Percentiles rank a stretch among this genome's conserved stretches.
Conservation (phyloP, 2,329 filamentous ascomycete species). For the Zelopaecilomyces penicillatus region DNA sequence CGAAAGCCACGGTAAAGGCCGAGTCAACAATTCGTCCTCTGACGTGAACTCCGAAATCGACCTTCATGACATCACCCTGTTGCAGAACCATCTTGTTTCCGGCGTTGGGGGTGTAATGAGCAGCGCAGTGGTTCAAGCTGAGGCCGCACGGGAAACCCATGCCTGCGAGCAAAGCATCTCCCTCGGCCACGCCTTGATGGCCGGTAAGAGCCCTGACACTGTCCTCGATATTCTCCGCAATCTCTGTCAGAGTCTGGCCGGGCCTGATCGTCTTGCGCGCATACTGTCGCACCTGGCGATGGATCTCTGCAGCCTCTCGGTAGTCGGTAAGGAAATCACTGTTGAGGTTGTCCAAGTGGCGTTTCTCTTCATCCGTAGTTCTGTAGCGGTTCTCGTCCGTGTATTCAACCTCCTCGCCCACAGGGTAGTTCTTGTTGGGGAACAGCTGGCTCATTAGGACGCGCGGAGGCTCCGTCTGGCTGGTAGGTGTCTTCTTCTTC, state of each 20-base stretch:
- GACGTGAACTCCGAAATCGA: slow-evolving; percentile 75
- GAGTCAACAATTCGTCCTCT: slow-evolving; percentile 75
- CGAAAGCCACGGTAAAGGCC: slow-evolving; percentile 71
- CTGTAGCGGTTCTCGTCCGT: slow-evolving; percentile 66
- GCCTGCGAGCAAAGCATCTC: slow-evolving; percentile 68
- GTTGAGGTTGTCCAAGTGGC: slow-evolving; percentile 73
- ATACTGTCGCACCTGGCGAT: slow-evolving; percentile 79
- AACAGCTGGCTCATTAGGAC: slow-evolving; percentile 66
- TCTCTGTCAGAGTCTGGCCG: slow-evolving; percentile 70
- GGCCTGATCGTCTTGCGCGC: slow-evolving; percentile 74
- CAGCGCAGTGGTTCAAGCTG: slow-evolving; percentile 76
- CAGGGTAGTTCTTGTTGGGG: slow-evolving; percentile 62
- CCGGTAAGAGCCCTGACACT: slow-evolving; percentile 69
- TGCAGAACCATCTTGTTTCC: slow-evolving; percentile 72
- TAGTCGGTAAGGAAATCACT: slow-evolving; percentile 74
- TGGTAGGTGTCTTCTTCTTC: slow-evolving; percentile 68
- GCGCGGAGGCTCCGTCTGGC: slow-evolving; percentile 65
- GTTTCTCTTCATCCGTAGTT: slow-evolving; percentile 76
- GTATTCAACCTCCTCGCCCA: slow-evolving; percentile 73
- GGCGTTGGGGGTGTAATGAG: slow-evolving; percentile 80
- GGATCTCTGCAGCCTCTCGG: slow-evolving; percentile 78
- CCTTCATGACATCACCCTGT: slow-evolving; percentile 69
- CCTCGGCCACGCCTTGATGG: slow-evolving; percentile 67
- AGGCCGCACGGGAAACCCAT: slow-evolving; percentile 84
- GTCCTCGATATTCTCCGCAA: slow-evolving; percentile 81